These are phyloP conservation scores for Panellus pusillus DNA, from an alignment of 768 basidiomycete species.

Conservation along the genomic window DNA sequence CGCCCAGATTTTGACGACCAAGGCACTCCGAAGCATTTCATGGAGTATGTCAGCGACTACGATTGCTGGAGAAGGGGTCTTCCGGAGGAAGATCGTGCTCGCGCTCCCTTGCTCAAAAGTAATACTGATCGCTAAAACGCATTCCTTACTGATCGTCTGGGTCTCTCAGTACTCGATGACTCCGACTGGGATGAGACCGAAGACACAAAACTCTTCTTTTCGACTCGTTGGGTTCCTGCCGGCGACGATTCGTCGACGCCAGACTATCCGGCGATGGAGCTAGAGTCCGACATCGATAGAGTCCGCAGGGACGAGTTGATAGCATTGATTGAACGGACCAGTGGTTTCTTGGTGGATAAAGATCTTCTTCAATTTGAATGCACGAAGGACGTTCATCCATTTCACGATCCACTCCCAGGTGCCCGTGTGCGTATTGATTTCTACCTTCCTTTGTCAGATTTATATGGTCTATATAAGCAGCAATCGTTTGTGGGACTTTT, in stretches of 20 bases:
- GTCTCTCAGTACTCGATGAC: no score
- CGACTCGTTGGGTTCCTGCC: no score
- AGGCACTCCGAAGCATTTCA: not conserved
- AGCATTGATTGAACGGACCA: not conserved
- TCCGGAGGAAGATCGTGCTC: not conserved
- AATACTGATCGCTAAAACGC: not conserved
- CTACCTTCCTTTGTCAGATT: no score
- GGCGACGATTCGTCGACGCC: no score
- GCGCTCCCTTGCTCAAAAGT: slow-evolving; percentile 3
- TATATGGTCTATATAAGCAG: no score
- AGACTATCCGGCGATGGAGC: no score
- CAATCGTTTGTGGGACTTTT: no score
- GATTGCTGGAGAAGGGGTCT: slow-evolving; percentile 1
- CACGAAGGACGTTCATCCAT: slow-evolving; percentile 4
- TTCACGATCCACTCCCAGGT: slow-evolving; percentile 5
- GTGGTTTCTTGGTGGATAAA: not conserved
- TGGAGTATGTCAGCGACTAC: not conserved
- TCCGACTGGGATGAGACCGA: no score
- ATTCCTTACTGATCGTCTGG: not conserved
- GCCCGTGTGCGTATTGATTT: not conserved
- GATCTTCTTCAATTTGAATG: slow-evolving; percentile 1
- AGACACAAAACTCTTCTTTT: no score
- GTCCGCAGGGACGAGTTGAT: slow-evolving; percentile 1
- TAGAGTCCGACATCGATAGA: not conserved
- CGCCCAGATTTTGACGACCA: not conserved